Percentiles rank a stretch among this genome's conserved stretches.
Evolutionary conservation across 2,329 filamentous ascomycete species (phyloP).

Genomic region (Chlorencoelia australis): DNA sequence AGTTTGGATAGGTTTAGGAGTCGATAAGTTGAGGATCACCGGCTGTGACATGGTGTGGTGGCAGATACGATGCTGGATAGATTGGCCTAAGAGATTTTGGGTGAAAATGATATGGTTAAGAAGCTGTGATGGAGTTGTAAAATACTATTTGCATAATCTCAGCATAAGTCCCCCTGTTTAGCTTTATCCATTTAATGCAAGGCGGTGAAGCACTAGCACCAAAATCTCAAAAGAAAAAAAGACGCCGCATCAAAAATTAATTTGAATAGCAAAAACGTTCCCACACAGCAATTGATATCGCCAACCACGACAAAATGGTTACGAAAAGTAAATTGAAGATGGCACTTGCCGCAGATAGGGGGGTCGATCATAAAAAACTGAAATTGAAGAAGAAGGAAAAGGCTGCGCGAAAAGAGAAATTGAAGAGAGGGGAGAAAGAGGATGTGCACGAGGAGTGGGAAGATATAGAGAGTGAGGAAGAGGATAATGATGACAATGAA

Average conservation of each 20-base stretch:
- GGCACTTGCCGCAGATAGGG: constrained; percentile 45
- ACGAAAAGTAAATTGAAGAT: constrained; percentile 39
- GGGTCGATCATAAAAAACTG: constrained; percentile 40
- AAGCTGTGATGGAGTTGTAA: too few species aligned
- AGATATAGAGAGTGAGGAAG: constrained; percentile 23
- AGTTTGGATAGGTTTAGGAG: too few species aligned
- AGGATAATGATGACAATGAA: constrained; percentile 21
- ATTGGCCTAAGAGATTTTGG: too few species aligned
- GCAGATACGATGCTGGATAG: too few species aligned
- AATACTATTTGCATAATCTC: constrained; percentile 1
- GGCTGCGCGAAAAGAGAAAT: constrained; percentile 36
- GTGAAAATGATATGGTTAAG: too few species aligned
- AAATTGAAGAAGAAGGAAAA: constrained; percentile 29
- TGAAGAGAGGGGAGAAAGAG: constrained; percentile 33
- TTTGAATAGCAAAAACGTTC: constrained; percentile 4
- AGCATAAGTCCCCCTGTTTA: too few species aligned
- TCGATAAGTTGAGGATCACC: too few species aligned
- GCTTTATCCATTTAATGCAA: constrained; percentile 2
- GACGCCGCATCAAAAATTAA: constrained; percentile 9
- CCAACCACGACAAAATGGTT: constrained; percentile 23
- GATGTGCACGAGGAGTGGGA: constrained; percentile 31
- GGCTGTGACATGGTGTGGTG: too few species aligned
- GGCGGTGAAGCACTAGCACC: constrained; percentile 3
- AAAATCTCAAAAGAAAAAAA: constrained; percentile 7
- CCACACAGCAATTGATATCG: constrained; percentile 3